A percentile compares a stretch with the other conserved stretches of the same genome.
Evolutionary conservation across 805 yeast genomes (phyloP).

Genomic region (Wickerhamiella australiensis): DNA sequence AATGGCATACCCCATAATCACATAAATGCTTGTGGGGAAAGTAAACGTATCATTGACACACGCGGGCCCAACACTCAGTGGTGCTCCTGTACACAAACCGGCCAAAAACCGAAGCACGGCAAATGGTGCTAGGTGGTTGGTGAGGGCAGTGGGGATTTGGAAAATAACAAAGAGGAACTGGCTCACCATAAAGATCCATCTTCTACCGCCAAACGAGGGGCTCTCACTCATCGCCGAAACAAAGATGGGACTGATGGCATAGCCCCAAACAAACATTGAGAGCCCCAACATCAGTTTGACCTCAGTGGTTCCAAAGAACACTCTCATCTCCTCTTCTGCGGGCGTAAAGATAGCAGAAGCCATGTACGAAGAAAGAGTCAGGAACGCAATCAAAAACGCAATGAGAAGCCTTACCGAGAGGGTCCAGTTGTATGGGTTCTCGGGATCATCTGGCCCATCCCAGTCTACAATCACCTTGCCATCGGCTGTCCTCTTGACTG

Average conservation of each 20-base stretch:
- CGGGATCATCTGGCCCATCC: constrained; percentile 27
- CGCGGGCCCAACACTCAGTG: constrained; percentile 49
- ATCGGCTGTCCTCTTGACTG: neutral
- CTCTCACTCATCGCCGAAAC: constrained; percentile 47
- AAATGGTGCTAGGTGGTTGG: constrained; percentile 39
- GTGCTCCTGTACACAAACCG: constrained; percentile 47
- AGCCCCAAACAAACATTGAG: constrained; percentile 45
- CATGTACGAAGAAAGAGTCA: constrained; percentile 43
- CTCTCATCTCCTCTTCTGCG: constrained; percentile 35
- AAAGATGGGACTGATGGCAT: constrained; percentile 47
- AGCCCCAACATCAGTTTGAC: constrained; percentile 41
- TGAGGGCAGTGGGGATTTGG: constrained; percentile 47
- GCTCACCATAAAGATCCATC: constrained; percentile 36
- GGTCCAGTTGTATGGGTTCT: constrained; percentile 48
- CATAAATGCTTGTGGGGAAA: constrained; percentile 35
- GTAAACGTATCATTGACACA: constrained; percentile 39
- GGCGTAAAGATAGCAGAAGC: constrained; percentile 52
- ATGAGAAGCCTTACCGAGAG: constrained; percentile 31
- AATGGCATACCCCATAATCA: constrained; percentile 41
- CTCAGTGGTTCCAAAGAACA: constrained; percentile 34
- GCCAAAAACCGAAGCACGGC: constrained; percentile 40
- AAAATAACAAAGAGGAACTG: constrained; percentile 38
- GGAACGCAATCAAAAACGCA: constrained; percentile 32
- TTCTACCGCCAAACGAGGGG: constrained; percentile 36
- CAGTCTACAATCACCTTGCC: constrained; percentile 23